Evolutionary conservation across 495 filamentous ascomycete species (phyloP), one percentile per base, ranked within the genome.

Genomic region (Eremomyces bilateralis): DNA sequence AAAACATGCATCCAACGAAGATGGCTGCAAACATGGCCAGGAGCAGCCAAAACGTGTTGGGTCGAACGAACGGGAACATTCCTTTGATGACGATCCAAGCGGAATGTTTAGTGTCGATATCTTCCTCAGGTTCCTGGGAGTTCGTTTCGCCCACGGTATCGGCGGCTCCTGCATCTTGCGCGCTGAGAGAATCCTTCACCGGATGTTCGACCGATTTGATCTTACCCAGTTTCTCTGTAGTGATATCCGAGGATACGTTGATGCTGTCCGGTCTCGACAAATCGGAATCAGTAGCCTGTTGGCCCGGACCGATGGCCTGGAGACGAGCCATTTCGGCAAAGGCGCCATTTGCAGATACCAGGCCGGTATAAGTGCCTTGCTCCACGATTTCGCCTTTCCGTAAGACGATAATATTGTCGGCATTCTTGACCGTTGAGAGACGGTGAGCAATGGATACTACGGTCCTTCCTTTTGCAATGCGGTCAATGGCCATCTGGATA

Each of bases 381-480:
- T 73, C 67, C 4, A 71, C 48, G 10, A 71, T 57, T 32, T 55
- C 43, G 3, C 67, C 69, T 29, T 64, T 56, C 25, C 59, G 53
- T 58, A 73, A 62, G 8, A 71, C 67, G 11, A 71, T 56, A 39
- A 73, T 73, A 24, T 76, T 77, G 49, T 80, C 73, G 0, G 75
- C 73, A 29, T 64, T 66, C 18, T 50, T 60, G 20, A 61, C 55
- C 5, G 60, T 62, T 0, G 57, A 55, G n/a, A 64, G 47, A 19
- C 60, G 56, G 39, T 64, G 60, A 16, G 60, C 58, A 35, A 64
- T 61, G 0, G 59, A 56, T 24, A 64, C 54, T 21, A 61, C 52
- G n/a, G 59, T 62, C 29, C 63, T 50, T 1, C 58, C 60, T 6
- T 36, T 46, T 15, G 62, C 47, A 10, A 62, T 57, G 21, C 56